Conservation (phyloP, 2,329 filamentous ascomycete genomes). For the Talaromyces sp. region DNA sequence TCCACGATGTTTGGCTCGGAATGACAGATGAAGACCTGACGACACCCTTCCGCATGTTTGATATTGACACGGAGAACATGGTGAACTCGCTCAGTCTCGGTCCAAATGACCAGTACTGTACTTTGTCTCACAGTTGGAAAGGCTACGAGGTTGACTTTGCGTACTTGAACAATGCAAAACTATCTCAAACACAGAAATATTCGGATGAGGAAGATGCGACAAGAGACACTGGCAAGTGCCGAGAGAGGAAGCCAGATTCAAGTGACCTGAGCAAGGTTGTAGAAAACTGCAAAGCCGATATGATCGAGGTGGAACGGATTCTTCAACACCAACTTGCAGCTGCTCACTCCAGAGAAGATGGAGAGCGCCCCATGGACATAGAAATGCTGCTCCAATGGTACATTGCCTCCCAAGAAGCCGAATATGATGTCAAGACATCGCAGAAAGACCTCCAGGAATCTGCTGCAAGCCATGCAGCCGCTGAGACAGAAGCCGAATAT, state of each 20-base stretch:
- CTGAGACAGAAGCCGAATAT: not conserved
- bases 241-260: not conserved
- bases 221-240: not conserved
- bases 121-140: constrained; percentile 4
- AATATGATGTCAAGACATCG: not conserved
- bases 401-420: not conserved
- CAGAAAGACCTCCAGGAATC: not conserved
- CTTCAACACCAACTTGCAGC: not conserved
- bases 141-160: constrained; percentile 1
- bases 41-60: constrained; percentile 2
- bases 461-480: not conserved
- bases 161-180: too few species aligned
- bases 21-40: not conserved
- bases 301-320: not conserved
- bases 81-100: not conserved
- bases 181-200: not conserved
- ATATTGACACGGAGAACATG: constrained; percentile 2
- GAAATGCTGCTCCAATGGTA: not conserved
- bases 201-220: too few species aligned
- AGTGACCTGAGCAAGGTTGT: not conserved
- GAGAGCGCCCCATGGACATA: not conserved
- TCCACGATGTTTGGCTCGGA: not conserved
- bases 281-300: not conserved
- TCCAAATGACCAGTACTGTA: constrained; percentile 1
- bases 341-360: not conserved